Evolutionary conservation across 179 eudicot genomes (phyloP), one percentile per base, ranked within the genome.

Genomic region (Vitellaria paradoxa): DNA sequence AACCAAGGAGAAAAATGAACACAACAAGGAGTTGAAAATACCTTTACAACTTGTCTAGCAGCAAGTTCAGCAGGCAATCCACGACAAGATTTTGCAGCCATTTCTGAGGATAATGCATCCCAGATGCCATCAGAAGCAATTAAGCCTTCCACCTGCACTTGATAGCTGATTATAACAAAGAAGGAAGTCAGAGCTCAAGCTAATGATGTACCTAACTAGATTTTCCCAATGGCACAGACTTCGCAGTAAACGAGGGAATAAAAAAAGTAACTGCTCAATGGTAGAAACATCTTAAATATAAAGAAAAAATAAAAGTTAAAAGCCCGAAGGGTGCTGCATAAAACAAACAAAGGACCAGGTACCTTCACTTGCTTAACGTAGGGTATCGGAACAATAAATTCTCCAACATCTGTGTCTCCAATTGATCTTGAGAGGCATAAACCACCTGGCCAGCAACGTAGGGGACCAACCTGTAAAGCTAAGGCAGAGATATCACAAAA

Each of bases 381-480:
- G 30, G 97, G 97, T 80, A 92, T 80, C 49, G 98, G 95, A 60
- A 93, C 98, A 42, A 93, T 93, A 77, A 84, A 92, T 66, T 93
- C 98, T n/a, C 97, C 98, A 71, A 93, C 98, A 84, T 93, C 98
- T 83, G 86, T 77, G 83, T 93, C 98, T 63, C 94, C 98, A 52
- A 93, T 92, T 65, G 98, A 92, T 73, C 97, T 78, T 26, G 98
- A 93, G 82, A 93, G 98, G 86, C 98, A 93, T 82, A 93, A 92
- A 46, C 98, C 97, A 17, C 98, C 98, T 8, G 98, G 97, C 98
- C 97, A 92, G 84, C 98, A 93, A 55, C 98, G 88, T 9, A 92
- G 89, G 47, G 98, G 98, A 72, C 98, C 98, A 78, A n/a, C 69
- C 98, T 93, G 86, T 69, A 66, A 60, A 73, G 37, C 23, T 73